Conservation (phyloP, 1,284 basidiomycete species). For the Fomes fomentarius region DNA sequence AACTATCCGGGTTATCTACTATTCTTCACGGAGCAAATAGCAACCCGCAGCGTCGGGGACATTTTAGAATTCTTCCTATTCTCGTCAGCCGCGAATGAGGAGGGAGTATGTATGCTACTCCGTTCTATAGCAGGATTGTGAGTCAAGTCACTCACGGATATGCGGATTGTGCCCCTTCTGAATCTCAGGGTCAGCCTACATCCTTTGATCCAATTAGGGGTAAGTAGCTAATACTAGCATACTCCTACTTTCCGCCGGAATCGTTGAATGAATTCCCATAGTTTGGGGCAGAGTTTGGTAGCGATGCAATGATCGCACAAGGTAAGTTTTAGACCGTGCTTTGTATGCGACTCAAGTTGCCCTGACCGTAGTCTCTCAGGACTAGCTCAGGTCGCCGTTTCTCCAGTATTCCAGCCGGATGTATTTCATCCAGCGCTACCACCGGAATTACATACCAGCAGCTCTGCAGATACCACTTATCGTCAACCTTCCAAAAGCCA, state of each 20-base stretch:
- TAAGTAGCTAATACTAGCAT: constrained; percentile 35
- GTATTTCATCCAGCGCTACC: constrained; percentile 33
- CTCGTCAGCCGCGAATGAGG: constrained; percentile 48
- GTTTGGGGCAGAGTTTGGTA: constrained; percentile 66
- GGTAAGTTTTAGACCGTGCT: constrained; percentile 32
- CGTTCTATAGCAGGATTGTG: constrained; percentile 60
- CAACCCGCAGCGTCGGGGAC: constrained; percentile 43
- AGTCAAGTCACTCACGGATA: constrained; percentile 28
- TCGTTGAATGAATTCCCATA: constrained; percentile 27
- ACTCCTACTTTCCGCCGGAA: too few relatives aligned
- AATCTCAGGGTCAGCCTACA: constrained; percentile 44
- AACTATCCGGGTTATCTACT: too few relatives aligned
- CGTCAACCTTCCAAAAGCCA: constrained; percentile 31
- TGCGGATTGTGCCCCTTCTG: not conserved
- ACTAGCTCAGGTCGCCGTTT: constrained; percentile 58
- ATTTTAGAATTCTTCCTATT: constrained; percentile 61
- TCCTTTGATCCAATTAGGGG: constrained; percentile 68
- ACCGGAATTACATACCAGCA: not conserved
- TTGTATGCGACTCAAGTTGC: not conserved
- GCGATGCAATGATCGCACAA: constrained; percentile 56
- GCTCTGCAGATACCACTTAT: constrained; percentile 1
- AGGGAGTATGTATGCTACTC: constrained; percentile 54
- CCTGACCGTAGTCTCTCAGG: constrained; percentile 33
- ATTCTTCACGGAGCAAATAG: constrained; percentile 37
- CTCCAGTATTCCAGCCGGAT: constrained; percentile 38